A percentile compares a stretch with the other conserved stretches of the same genome.
Evolutionary conservation across 371 early-diverging fungal species (phyloP).

Genomic region (Nematocida sp.): DNA sequence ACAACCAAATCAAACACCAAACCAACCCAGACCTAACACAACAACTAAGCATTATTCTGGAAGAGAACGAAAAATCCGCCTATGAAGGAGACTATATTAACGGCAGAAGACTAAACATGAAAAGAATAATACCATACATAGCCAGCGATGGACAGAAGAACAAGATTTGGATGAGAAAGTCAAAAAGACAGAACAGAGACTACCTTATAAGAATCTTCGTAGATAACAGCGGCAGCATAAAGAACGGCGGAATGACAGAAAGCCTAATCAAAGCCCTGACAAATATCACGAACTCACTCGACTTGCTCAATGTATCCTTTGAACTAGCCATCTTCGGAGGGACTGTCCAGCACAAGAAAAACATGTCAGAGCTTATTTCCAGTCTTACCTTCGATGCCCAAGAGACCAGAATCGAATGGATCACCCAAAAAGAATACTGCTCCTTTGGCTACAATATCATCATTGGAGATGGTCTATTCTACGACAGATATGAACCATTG

Average conservation of each 20-base stretch:
- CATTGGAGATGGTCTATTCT: conserved; percentile 47
- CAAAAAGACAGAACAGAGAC: conserved; percentile 85
- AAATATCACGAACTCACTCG: conserved; percentile 50
- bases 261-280: conserved; percentile 44
- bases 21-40: conserved; percentile 54
- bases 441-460: conserved; percentile 40
- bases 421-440: conserved; percentile 26
- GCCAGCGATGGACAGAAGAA: conserved; percentile 95
- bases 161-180: conserved; percentile 97
- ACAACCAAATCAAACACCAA: conserved; percentile 32
- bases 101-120: conserved; percentile 98
- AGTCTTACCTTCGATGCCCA: conserved; percentile 45
- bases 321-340: conserved; percentile 60
- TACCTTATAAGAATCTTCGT: conserved; percentile 94
- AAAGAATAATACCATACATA: conserved; percentile 94
- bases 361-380: conserved; percentile 15
- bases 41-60: conserved; percentile 84
- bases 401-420: conserved; percentile 37
- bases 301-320: conserved; percentile 56
- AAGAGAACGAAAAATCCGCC: conserved; percentile 85
- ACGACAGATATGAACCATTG: conserved; percentile 12
- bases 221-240: conserved; percentile 89
- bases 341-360: conserved; percentile 24
- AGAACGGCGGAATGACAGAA: conserved; percentile 51
- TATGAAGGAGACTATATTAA: conserved; percentile 94